phyloP scores from a whole-genome alignment of 2,329 filamentous ascomycete genomes.

The Thielaviopsis ethacetica region DNA sequence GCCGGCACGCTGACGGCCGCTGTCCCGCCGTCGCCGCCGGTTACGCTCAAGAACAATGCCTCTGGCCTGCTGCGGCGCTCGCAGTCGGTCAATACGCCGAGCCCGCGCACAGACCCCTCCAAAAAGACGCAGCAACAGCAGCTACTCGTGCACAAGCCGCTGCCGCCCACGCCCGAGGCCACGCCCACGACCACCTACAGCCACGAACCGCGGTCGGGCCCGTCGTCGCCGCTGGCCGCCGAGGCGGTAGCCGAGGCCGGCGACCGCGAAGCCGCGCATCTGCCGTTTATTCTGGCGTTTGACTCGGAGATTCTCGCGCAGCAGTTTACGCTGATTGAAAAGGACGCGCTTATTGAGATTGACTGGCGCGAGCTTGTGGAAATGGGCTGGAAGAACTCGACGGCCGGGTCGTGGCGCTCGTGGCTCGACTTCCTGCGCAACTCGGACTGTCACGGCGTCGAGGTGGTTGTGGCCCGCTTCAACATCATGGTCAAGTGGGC shows the following conservation, averaged over 20 bases:
- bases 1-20: neutral
- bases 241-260: neutral
- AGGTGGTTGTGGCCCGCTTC: conserved; percentile 72
- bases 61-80: conserved; percentile 30
- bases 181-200: conserved; percentile 28
- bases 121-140: conserved; percentile 16
- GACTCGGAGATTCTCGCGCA: conserved; percentile 65
- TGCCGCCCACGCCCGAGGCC: conserved; percentile 33
- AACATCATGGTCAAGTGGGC: conserved; percentile 83
- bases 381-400: conserved; percentile 61
- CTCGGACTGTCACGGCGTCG: conserved; percentile 56
- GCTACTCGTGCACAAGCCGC: conserved; percentile 25
- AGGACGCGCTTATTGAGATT: conserved; percentile 71
- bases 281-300: conserved; percentile 69
- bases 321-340: conserved; percentile 74
- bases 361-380: conserved; percentile 80
- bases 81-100: conserved; percentile 24
- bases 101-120: neutral
- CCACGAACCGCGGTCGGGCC: conserved; percentile 13
- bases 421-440: conserved; percentile 71
- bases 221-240: neutral
- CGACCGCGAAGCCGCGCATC: conserved; percentile 30
- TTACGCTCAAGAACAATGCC: conserved; percentile 13
- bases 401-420: conserved; percentile 48
- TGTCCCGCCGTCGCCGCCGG: conserved; percentile 26